Evolutionary conservation across 257 asterid genomes (phyloP).

Genomic region (Nicotiana paniculata): DNA sequence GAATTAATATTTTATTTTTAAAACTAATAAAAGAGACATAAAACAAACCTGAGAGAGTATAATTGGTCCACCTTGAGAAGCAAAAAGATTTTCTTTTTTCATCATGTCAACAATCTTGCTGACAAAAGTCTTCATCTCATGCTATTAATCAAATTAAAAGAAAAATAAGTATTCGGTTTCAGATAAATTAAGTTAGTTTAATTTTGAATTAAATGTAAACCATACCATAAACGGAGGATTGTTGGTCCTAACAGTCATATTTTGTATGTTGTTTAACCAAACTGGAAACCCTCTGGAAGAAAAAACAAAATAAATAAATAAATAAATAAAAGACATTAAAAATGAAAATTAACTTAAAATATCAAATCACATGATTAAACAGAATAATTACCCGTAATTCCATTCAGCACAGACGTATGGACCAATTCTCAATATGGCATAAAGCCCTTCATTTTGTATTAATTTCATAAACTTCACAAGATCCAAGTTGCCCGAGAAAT

Average conservation of each 20-base stretch:
- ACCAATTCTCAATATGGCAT: conserved; percentile 40
- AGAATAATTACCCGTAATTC: conserved; percentile 29
- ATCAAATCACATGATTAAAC: background rate
- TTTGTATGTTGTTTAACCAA: conserved; percentile 33
- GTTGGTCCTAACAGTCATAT: conserved; percentile 30
- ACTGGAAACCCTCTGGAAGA: conserved; percentile 38
- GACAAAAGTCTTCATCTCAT: conserved; percentile 37
- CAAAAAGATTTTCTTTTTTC: conserved; percentile 34
- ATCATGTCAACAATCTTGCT: conserved; percentile 30
- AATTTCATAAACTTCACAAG: conserved; percentile 30
- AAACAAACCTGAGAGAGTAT: conserved; percentile 43
- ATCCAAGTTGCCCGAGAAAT: conserved; percentile 28
- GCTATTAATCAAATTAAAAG: background rate
- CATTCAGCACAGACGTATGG: conserved; percentile 52
- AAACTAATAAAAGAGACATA: background rate
- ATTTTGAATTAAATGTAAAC: background rate
- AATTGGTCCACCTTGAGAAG: conserved; percentile 44
- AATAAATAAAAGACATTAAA: background rate
- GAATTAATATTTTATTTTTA: background rate
- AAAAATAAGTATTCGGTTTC: background rate
- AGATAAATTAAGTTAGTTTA: background rate
- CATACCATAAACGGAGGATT: conserved; percentile 30
- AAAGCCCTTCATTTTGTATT: conserved; percentile 36
- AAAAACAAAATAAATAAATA: background rate
- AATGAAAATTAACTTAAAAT: background rate